A percentile compares a stretch with the other conserved stretches of the same genome.
phyloP scores from a whole-genome alignment of 2,329 filamentous ascomycete genomes.

The Botrytis fragariae region DNA sequence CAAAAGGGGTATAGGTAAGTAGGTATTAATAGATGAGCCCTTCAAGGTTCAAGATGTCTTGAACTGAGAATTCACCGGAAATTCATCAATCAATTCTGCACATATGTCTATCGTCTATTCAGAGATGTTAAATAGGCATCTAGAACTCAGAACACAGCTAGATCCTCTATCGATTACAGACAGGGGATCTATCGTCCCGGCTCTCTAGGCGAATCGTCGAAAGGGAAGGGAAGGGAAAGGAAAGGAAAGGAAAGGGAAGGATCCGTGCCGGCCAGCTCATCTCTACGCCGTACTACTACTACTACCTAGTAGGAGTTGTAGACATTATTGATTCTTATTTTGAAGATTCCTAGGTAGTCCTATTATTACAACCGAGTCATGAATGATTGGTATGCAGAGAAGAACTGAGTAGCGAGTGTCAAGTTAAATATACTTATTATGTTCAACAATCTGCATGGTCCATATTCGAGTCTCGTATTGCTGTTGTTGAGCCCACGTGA shows the following conservation, averaged over 20 bases:
- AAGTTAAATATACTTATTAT: neutral
- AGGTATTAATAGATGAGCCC: neutral
- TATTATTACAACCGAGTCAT: neutral
- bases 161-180: neutral
- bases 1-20: neutral
- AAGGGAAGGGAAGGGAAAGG: neutral
- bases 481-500: neutral
- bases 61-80: neutral
- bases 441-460: neutral
- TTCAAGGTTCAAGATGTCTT: neutral
- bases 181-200: neutral
- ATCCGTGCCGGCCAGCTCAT: conserved; percentile 8
- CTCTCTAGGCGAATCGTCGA: neutral
- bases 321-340: neutral
- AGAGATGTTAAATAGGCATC: neutral
- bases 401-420: neutral
- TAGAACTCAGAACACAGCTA: neutral
- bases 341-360: neutral
- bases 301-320: neutral
- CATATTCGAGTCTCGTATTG: neutral
- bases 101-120: neutral
- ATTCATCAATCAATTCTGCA: neutral
- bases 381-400: neutral
- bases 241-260: neutral
- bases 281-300: neutral